Evolutionary conservation across 768 basidiomycete species (phyloP), one percentile per base, ranked within the genome.

Genomic region (Rhodotorula sphaerocarpa): DNA sequence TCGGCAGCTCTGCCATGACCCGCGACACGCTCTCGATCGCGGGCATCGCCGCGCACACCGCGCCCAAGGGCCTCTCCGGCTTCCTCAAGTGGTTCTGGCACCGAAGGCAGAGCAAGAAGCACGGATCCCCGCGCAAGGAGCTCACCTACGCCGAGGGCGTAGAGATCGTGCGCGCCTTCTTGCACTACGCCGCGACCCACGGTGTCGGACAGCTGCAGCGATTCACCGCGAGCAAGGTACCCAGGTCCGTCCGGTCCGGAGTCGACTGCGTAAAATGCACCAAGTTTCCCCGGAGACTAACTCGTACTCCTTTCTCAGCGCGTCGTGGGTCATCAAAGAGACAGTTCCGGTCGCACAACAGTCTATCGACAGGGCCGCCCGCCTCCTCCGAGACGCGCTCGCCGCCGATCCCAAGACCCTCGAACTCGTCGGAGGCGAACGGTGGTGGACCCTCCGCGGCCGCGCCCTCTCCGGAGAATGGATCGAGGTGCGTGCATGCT

Each of bases 391-490:
- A 14, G 69, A 70, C 28, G 75, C 76, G 46, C 63, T 77, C 20
- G 59, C 67, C 10, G 66, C 65, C 9, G 76, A 75, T 7, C 65
- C 73, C 25, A 52, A 61, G 2, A 70, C 72, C 3, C 56, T 74
- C 21, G 70, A 74, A 61, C 61, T 74, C 2, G 65, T 77, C 11
- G 76, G 76, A 5, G 76, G 76, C 2, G 62, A 56, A 15, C 67
- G 68, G 42, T 77, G 76, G 76, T 77, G 76, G 76, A 64, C 62
- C 30, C 50, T 75, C 6, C 51, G 76, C 44, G 76, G 75, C 5
- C 59, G 70, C 47, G 69, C 62, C 12, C 50, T 77, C 42, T 71
- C 75, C 44, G 74, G 75, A 11, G 76, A 77, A 57, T 77, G 75
- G 75, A 73, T 77, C 21, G 76, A 77, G 70, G 74, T 74, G 43